These are phyloP conservation scores for Trichomonas gallinae DNA, from an alignment of 208 protist species.

Conservation along the genomic window DNA sequence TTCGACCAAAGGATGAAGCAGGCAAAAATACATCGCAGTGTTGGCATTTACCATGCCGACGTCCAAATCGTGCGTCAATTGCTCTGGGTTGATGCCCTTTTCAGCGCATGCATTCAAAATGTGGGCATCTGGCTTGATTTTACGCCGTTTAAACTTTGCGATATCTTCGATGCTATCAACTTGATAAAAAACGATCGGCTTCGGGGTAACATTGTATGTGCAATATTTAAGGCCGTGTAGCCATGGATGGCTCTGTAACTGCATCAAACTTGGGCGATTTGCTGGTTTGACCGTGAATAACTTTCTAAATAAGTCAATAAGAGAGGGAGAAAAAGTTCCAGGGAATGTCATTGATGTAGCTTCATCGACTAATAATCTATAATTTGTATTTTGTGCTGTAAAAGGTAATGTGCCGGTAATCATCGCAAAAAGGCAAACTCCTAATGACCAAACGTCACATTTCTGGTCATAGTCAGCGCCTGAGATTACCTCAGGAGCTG, in stretches of 20 bases:
- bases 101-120: neutral
- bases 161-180: neutral
- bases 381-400: neutral
- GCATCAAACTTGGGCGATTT: neutral
- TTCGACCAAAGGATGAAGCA: neutral
- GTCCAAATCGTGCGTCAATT: neutral
- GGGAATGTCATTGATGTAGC: neutral
- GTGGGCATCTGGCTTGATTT: neutral
- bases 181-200: neutral
- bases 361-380: neutral
- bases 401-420: neutral
- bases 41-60: neutral
- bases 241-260: neutral
- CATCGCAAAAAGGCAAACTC: neutral
- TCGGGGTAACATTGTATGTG: neutral
- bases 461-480: neutral
- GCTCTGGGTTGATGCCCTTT: neutral
- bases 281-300: neutral
- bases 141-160: neutral
- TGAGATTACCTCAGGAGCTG: neutral
- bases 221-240: neutral
- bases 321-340: neutral
- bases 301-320: neutral
- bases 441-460: conserved; percentile 11
- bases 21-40: neutral